Conservation (phyloP, 257 asterid species). For the Ballota nigra region DNA sequence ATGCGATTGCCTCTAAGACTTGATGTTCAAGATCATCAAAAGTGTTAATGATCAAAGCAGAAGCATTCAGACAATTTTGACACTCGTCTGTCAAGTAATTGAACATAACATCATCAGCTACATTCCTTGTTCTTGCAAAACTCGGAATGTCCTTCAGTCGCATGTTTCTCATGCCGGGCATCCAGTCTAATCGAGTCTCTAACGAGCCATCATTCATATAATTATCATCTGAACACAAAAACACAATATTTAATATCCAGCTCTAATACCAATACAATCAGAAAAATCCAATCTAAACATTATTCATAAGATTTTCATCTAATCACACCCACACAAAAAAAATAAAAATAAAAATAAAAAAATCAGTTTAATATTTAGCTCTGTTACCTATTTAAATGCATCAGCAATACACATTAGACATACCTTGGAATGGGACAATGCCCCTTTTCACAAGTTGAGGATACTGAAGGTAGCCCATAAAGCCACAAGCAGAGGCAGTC, state of each 20-base stretch:
- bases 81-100: slow-evolving; percentile 2
- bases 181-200: slow-evolving; percentile 17
- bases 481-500: too few relatives aligned
- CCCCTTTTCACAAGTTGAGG: too few relatives aligned
- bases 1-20: slow-evolving; percentile 6
- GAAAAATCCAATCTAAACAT: too few relatives aligned
- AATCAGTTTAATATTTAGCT: too few relatives aligned
- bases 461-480: too few relatives aligned
- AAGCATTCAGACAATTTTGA: slow-evolving; percentile 16
- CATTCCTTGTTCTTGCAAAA: slow-evolving; percentile 19
- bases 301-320: too few relatives aligned
- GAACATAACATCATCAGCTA: slow-evolving; percentile 15
- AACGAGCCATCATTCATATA: slow-evolving; percentile 16
- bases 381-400: too few relatives aligned
- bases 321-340: too few relatives aligned
- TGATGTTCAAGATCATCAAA: slow-evolving; percentile 27
- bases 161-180: slow-evolving; percentile 25
- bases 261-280: too few relatives aligned
- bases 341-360: too few relatives aligned
- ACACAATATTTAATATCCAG: neutral
- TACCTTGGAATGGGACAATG: too few relatives aligned
- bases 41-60: slow-evolving; percentile 32
- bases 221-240: slow-evolving; percentile 13
- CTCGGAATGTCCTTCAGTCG: slow-evolving; percentile 32
- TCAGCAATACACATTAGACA: too few relatives aligned